Percentiles rank a stretch among this genome's conserved stretches.
Conservation (phyloP, 257 asterid species). For the Fraxinus quadrangulata region DNA sequence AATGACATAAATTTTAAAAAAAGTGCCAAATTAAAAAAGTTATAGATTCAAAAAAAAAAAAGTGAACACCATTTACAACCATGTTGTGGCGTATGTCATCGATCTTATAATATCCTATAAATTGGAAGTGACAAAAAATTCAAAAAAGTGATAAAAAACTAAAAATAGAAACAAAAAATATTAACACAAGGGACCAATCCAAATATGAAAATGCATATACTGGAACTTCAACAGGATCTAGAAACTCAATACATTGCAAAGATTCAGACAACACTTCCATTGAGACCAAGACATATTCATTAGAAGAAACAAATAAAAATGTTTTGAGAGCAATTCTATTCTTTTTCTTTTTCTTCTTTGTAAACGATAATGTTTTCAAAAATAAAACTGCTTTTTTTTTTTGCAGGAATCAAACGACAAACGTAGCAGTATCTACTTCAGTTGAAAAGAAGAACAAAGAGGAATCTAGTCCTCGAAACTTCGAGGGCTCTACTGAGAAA, state of each 20-base stretch:
- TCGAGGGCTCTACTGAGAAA: slow-evolving; percentile 44
- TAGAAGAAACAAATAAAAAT: slow-evolving; percentile 39
- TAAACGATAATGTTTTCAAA: neutral
- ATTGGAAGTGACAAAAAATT: too few relatives aligned
- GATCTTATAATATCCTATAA: too few relatives aligned
- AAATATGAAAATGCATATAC: slow-evolving; percentile 17
- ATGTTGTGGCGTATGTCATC: too few relatives aligned
- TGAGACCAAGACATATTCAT: slow-evolving; percentile 29
- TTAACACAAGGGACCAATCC: slow-evolving; percentile 37
- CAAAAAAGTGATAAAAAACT: too few relatives aligned
- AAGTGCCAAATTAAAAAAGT: too few relatives aligned
- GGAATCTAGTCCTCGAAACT: slow-evolving; percentile 34
- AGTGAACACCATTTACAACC: too few relatives aligned
- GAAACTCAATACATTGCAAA: slow-evolving; percentile 22
- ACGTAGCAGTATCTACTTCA: slow-evolving; percentile 28
- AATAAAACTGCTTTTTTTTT: neutral
- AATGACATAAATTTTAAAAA: too few relatives aligned
- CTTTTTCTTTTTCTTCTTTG: neutral
- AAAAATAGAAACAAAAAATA: too few relatives aligned
- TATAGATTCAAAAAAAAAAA: too few relatives aligned
- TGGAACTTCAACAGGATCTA: slow-evolving; percentile 25
- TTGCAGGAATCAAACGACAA: slow-evolving; percentile 34
- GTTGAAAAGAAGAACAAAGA: slow-evolving; percentile 38
- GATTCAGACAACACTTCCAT: slow-evolving; percentile 19
- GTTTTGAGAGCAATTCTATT: slow-evolving; percentile 18